phyloP scores from a whole-genome alignment of 805 yeast genomes.

The Candida railenensis region DNA sequence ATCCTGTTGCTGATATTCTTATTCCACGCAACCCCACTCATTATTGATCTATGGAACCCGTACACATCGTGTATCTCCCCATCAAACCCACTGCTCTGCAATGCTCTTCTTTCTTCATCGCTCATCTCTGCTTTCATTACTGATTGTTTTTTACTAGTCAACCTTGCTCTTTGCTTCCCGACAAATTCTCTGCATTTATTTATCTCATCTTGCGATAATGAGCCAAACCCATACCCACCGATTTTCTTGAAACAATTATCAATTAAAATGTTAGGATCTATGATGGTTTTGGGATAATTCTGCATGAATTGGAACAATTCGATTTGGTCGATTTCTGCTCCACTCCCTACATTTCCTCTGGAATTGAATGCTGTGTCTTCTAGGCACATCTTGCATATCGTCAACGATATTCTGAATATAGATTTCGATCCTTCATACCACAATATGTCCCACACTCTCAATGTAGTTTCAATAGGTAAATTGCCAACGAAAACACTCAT shows the following conservation, averaged over 20 bases:
- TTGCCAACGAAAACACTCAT: slow-evolving; percentile 95
- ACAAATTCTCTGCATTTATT: slow-evolving; percentile 78
- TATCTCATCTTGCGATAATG: slow-evolving; percentile 79
- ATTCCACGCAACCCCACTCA: slow-evolving; percentile 65
- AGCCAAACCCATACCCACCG: slow-evolving; percentile 63
- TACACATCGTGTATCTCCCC: slow-evolving; percentile 43
- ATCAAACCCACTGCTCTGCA: slow-evolving; percentile 21
- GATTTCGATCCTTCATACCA: slow-evolving; percentile 91
- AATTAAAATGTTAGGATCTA: slow-evolving; percentile 69
- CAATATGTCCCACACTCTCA: slow-evolving; percentile 92
- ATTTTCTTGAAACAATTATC: slow-evolving; percentile 75
- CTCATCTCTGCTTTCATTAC: slow-evolving; percentile 34
- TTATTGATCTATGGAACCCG: slow-evolving; percentile 41
- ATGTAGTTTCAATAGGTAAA: slow-evolving; percentile 82
- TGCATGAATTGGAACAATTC: slow-evolving; percentile 81
- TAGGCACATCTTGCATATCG: slow-evolving; percentile 67
- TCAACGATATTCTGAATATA: slow-evolving; percentile 76
- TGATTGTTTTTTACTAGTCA: slow-evolving; percentile 25
- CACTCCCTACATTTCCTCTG: slow-evolving; percentile 13
- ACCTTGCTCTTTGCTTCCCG: slow-evolving; percentile 52
- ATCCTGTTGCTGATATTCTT: slow-evolving; percentile 56
- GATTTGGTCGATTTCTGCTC: slow-evolving; percentile 39
- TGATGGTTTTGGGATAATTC: slow-evolving; percentile 67
- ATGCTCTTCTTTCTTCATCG: slow-evolving; percentile 36
- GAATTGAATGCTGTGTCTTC: slow-evolving; percentile 57